Base-by-base conservation (phyloP, 2,329 filamentous ascomycete species). In the Apiospora pterosperma region DNA sequence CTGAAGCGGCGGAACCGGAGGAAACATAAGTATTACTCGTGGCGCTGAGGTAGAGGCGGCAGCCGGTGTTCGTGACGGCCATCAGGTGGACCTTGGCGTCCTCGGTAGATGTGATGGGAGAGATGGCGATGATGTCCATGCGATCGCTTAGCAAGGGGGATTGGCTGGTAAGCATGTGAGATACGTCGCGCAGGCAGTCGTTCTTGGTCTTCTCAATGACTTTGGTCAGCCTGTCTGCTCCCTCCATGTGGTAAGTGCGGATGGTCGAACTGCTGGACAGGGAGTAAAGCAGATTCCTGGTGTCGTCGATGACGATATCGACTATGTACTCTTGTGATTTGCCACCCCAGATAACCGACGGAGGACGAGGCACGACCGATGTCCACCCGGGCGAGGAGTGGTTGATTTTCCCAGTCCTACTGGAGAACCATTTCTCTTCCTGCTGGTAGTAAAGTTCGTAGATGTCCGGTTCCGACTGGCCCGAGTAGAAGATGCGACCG, bases 361-460 rank as follows among this genome's bases (percentile, higher is more conserved):
- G 79, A 0, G 86, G 69, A 0, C 78, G 81, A 0, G 87, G 86
- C 3, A 92, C 81, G 2, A 91, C 84, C 12, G 87, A 89, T 64
- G 85, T 84, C 82, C 92, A 90, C 38, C 90, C 89, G 4, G 87
- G 88, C 75, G 87, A 90, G 60, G 90, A 95, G 76, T 97, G 96
- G 75, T 96, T 96, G 68, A 95, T 89, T 78, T 94, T 97, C 66
- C 90, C 89, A 75, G 92, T 96, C 69, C 91, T 88, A 76, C 89
- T 93, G 62, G 92, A 90, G 75, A 99, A 99, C 96, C 96, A 99
- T 71, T 92, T 91, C 78, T 99, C 96, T 76, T 98, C 93, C 73
- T 97, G 93, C 78, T 98, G 95, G 76, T 99, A 99, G 70, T 91
- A 94, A 63, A 99, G 86, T 78, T 99, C 96, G 76, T 96, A 92